Evolutionary conservation across 2,329 filamentous ascomycete genomes (phyloP), one percentile per base, ranked within the genome.

Genomic region (Hyphodiscus sp.): DNA sequence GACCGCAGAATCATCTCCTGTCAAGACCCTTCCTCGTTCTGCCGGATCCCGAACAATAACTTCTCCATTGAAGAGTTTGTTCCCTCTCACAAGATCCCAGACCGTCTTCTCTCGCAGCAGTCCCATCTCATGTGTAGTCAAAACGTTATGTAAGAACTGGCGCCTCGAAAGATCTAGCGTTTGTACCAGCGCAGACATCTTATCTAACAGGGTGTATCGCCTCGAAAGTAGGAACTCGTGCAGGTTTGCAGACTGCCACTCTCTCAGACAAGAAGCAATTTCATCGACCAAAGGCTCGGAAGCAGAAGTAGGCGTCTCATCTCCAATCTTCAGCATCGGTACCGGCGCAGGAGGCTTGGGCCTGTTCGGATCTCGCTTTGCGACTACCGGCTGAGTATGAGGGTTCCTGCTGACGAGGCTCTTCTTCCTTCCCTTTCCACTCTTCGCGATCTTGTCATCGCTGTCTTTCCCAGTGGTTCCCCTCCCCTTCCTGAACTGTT

Each of bases 161-260:
- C 94, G 85, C 58, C 94, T 80, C 43, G 89, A 85, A 51, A 90
- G 78, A 70, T 96, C 92, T 57, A 99, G 77, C n/a, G 85, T 83
- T 48, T 85, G 81, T 45, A 96, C 87, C 51, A 97, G 78, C 53
- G 81, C 80, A 1, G 90, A 88, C 68, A 97, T 83, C 58, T 86
- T 83, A 63, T 95, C 90, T 52, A 99, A 75, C 51, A 85, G 81
- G 48, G 79, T 74, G 71, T 99, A 99, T 68, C 91, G 84, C 56
- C 90, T 82, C 19, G 84, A 83, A 9, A 99, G 80, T 1, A 99
- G 79, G 20, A 97, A 77, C 68, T 95, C 90, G 72, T 99, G 95
- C 16, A 99, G 78, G 67, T 96, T 95, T 18, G 91, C 96, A 19
- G 94, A 95, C 73, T 99, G 92, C 95, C 94, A 99, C 78, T 99